Conservation (phyloP, 257 asterid genomes). For the Primulina huaijiensis region DNA sequence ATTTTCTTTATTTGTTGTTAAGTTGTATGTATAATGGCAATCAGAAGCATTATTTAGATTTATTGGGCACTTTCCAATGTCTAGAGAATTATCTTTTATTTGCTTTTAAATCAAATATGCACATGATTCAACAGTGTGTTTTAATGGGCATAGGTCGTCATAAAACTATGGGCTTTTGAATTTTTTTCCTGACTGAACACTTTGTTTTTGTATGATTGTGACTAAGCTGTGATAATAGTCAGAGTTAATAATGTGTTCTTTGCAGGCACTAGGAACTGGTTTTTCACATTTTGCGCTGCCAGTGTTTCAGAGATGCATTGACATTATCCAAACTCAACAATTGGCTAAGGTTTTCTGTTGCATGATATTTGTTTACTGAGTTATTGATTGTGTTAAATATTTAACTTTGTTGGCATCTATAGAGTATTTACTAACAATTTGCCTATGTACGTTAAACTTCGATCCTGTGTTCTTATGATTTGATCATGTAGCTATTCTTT, state of each 20-base stretch:
- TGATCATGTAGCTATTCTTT: neutral
- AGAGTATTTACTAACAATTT: neutral
- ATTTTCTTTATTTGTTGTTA: slow-evolving; percentile 1
- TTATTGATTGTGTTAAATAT: slow-evolving; percentile 16
- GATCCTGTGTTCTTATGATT: neutral
- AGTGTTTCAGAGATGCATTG: slow-evolving; percentile 92
- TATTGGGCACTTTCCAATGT: neutral
- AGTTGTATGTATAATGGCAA: neutral
- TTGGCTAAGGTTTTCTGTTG: slow-evolving; percentile 73
- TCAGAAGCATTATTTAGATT: neutral
- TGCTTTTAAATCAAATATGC: slow-evolving; percentile 10
- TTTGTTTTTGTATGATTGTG: neutral
- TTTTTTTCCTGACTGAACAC: neutral
- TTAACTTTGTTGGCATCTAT: neutral
- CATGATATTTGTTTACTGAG: slow-evolving; percentile 20
- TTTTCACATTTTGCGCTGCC: slow-evolving; percentile 89
- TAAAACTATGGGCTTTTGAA: neutral
- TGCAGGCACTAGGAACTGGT: slow-evolving; percentile 88
- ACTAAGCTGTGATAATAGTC: neutral
- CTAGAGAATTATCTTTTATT: slow-evolving; percentile 3
- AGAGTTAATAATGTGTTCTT: slow-evolving; percentile 8
- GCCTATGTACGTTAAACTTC: neutral
- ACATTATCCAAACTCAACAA: slow-evolving; percentile 86
- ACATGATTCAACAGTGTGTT: slow-evolving; percentile 3
- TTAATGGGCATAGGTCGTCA: neutral